Percentiles rank a stretch among this genome's conserved stretches.
phyloP scores from a whole-genome alignment of 371 early-diverging fungal genomes.

The Rhizopus sp. region DNA sequence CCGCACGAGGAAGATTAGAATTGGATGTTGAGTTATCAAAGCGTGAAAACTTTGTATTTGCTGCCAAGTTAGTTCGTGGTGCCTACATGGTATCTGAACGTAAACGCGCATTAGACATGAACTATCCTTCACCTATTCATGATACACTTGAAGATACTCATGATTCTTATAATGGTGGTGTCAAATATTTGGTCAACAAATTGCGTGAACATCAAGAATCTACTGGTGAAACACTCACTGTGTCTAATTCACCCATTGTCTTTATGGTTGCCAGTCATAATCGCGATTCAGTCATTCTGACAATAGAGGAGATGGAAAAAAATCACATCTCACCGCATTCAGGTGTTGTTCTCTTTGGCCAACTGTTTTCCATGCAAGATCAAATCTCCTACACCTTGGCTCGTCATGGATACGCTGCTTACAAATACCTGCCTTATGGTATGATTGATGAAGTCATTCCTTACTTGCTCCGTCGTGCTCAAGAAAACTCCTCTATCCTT shows the following conservation, averaged over 20 bases:
- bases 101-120: constrained; percentile 70
- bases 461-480: constrained; percentile 92
- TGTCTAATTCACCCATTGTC: constrained; percentile 54
- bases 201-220: constrained; percentile 38
- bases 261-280: constrained; percentile 95
- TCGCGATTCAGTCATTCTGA: constrained; percentile 72
- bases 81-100: constrained; percentile 92
- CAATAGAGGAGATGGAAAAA: constrained; percentile 68
- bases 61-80: constrained; percentile 93
- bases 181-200: constrained; percentile 69
- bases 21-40: constrained; percentile 70
- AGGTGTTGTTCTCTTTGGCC: constrained; percentile 89
- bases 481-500: constrained; percentile 89
- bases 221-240: constrained; percentile 30
- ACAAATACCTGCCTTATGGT: constrained; percentile 95
- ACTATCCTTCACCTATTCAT: constrained; percentile 81
- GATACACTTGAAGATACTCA: constrained; percentile 85
- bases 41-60: constrained; percentile 78
- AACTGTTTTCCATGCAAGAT: constrained; percentile 92
- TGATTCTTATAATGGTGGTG: constrained; percentile 78
- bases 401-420: constrained; percentile 73
- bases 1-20: constrained; percentile 65
- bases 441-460: constrained; percentile 85
- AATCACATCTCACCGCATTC: constrained; percentile 55
- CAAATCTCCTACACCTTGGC: constrained; percentile 77